Conservation (phyloP, 176 grass and related monocot species). For the Oryza rufipogon region DNA sequence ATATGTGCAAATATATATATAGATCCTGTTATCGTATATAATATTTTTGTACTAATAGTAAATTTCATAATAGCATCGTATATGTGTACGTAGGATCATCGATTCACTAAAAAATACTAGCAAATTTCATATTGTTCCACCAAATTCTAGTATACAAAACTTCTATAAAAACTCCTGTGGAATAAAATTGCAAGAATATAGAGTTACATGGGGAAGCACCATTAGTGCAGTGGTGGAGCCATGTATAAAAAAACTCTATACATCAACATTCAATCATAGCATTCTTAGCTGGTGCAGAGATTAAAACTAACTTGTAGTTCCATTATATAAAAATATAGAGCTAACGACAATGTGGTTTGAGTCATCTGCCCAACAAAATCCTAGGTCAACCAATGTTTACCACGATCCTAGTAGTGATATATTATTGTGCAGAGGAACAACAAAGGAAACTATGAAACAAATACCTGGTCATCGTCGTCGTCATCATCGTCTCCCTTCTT, state of each 20-base stretch:
- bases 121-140: neutral
- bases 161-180: neutral
- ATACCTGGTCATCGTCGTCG: conserved; percentile 62
- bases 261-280: no score
- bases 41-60: no score
- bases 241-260: neutral
- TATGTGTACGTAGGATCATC: neutral
- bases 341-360: neutral
- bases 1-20: neutral
- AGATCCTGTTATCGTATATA: neutral
- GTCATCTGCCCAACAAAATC: neutral
- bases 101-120: neutral
- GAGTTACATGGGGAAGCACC: neutral
- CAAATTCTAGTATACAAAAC: neutral
- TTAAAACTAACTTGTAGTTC: no score
- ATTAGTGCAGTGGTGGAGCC: neutral
- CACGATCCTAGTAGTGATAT: neutral
- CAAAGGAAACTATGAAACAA: neutral
- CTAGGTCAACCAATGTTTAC: neutral
- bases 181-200: neutral
- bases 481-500: conserved; percentile 57
- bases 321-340: neutral
- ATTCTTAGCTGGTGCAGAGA: no score
- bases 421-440: neutral
- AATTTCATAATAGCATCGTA: no score